Evolutionary conservation across 257 asterid species (phyloP).

Genomic region (Striga asiatica): DNA sequence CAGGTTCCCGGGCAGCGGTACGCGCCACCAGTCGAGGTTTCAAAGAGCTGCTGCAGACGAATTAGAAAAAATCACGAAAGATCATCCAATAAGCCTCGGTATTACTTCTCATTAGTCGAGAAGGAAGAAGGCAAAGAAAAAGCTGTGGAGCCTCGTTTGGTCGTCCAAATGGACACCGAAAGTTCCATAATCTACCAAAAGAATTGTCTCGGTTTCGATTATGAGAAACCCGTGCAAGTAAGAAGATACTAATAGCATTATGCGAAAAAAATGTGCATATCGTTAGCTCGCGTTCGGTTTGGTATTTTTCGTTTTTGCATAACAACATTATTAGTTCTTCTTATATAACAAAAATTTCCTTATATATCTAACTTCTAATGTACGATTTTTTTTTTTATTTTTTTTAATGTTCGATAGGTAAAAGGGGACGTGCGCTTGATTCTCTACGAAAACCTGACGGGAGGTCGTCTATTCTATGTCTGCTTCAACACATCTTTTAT

Average conservation of each 20-base stretch:
- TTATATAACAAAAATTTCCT: no score
- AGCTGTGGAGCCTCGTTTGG: slow-evolving; percentile 42
- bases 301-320: no score
- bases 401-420: slow-evolving; percentile 24
- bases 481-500: slow-evolving; percentile 81
- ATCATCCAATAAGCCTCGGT: slow-evolving; percentile 29
- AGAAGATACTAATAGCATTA: slow-evolving; percentile 10
- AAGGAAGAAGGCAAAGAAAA: slow-evolving; percentile 34
- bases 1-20: slow-evolving; percentile 57
- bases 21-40: slow-evolving; percentile 44
- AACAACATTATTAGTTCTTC: no score
- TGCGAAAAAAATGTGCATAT: background rate
- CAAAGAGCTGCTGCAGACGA: slow-evolving; percentile 56
- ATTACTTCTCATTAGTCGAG: slow-evolving; percentile 53
- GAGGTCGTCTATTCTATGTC: slow-evolving; percentile 67
- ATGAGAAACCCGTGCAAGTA: slow-evolving; percentile 58
- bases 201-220: slow-evolving; percentile 54
- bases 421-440: slow-evolving; percentile 60
- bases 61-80: slow-evolving; percentile 31
- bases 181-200: slow-evolving; percentile 54
- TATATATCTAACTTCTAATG: background rate
- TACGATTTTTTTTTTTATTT: no score
- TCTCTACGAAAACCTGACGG: slow-evolving; percentile 59
- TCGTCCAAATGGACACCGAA: slow-evolving; percentile 82
- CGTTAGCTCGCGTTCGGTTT: no score